A percentile compares a stretch with the other conserved stretches of the same genome.
phyloP scores from a whole-genome alignment of 2,329 filamentous ascomycete species.

The Intubia oerlemansii region DNA sequence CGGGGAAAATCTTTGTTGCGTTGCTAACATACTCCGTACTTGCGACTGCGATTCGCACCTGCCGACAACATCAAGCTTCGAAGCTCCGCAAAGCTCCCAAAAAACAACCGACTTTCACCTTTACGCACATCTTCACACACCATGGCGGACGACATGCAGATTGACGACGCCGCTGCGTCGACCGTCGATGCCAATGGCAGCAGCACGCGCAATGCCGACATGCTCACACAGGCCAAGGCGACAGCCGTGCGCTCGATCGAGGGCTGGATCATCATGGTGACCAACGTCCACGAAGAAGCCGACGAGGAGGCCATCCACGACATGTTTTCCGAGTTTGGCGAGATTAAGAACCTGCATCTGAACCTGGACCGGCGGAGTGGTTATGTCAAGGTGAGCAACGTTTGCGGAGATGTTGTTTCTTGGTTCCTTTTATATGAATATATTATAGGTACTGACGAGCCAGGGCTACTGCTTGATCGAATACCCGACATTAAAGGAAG shows the following conservation, averaged over 20 bases:
- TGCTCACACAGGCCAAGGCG: constrained; percentile 52
- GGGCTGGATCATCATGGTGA: constrained; percentile 74
- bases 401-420: constrained; percentile 5
- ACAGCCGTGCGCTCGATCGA: constrained; percentile 73
- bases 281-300: constrained; percentile 74
- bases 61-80: too few relatives aligned
- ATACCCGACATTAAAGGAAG: constrained; percentile 59
- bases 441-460: background rate
- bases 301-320: constrained; percentile 68
- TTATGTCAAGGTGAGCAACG: constrained; percentile 68
- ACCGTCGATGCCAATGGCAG: background rate
- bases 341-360: constrained; percentile 72
- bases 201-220: constrained; percentile 21
- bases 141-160: constrained; percentile 18
- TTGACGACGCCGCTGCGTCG: constrained; percentile 5
- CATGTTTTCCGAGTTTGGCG: constrained; percentile 63
- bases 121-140: background rate
- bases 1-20: constrained; percentile 6
- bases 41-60: too few relatives aligned
- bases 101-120: background rate
- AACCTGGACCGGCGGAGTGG: constrained; percentile 67
- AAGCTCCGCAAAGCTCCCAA: too few relatives aligned
- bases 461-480: constrained; percentile 75
- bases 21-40: too few relatives aligned
- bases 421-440: background rate